Evolutionary conservation across 495 filamentous ascomycete genomes (phyloP).

Genomic region (Trichoderma virens): DNA sequence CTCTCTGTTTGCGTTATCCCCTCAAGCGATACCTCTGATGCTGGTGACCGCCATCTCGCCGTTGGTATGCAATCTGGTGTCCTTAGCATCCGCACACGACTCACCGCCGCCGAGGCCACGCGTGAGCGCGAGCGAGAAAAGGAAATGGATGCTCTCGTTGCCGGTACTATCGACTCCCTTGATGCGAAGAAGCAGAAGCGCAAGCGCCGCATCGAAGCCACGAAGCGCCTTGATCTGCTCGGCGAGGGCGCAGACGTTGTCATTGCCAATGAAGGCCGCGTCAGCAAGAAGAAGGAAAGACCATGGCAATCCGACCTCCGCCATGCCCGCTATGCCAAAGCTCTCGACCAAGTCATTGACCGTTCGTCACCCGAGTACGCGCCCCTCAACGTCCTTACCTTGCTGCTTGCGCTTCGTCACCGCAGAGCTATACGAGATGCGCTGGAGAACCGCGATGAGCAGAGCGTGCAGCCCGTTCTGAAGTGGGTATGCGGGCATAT

Average conservation of each 20-base stretch:
- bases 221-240: conserved; percentile 70
- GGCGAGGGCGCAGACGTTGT: conserved; percentile 84
- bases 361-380: conserved; percentile 36
- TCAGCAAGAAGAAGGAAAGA: conserved; percentile 49
- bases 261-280: conserved; percentile 54
- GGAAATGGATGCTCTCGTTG: conserved; percentile 77
- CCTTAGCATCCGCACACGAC: conserved; percentile 76
- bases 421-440: conserved; percentile 79
- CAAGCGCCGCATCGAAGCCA: conserved; percentile 60
- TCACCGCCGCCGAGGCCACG: conserved; percentile 71
- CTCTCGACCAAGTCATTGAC: conserved; percentile 71
- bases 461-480: conserved; percentile 69
- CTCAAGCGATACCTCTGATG: conserved; percentile 40
- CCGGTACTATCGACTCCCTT: conserved; percentile 60
- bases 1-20: conserved; percentile 70
- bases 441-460: conserved; percentile 74
- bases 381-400: conserved; percentile 57
- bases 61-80: conserved; percentile 92
- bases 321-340: conserved; percentile 64
- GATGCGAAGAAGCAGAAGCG: conserved; percentile 60
- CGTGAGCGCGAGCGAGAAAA: conserved; percentile 64
- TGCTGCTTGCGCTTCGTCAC: conserved; percentile 77
- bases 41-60: conserved; percentile 80
- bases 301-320: conserved; percentile 75
- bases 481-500: conserved; percentile 76